Conservation (phyloP, 805 yeast genomes). For the Candida insectalens region DNA sequence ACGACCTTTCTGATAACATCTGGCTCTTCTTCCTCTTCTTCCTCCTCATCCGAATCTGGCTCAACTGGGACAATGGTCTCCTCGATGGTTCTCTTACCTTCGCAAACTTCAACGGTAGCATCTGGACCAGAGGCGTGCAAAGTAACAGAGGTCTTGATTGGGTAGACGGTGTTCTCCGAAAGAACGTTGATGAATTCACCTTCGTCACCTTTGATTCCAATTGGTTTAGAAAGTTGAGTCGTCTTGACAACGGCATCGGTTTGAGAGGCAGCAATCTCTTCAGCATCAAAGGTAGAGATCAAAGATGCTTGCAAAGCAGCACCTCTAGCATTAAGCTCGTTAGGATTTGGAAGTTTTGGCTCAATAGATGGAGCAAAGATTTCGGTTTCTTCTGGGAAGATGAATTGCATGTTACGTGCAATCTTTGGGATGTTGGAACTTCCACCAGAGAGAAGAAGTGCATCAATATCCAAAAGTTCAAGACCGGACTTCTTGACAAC, state of each 20-base stretch:
- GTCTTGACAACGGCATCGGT: slow-evolving; percentile 83
- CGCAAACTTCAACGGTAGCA: slow-evolving; percentile 64
- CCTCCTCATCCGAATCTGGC: slow-evolving; percentile 43
- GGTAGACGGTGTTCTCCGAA: slow-evolving; percentile 80
- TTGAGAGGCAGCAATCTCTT: slow-evolving; percentile 69
- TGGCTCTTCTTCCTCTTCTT: slow-evolving; percentile 76
- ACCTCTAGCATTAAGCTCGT: slow-evolving; percentile 86
- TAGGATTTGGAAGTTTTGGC: slow-evolving; percentile 74
- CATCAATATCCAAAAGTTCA: slow-evolving; percentile 80
- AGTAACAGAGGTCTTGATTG: slow-evolving; percentile 68
- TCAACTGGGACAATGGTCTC: slow-evolving; percentile 72
- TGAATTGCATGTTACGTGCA: slow-evolving; percentile 56
- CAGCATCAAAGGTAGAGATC: slow-evolving; percentile 72
- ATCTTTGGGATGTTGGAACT: slow-evolving; percentile 87
- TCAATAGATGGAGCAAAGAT: slow-evolving; percentile 72
- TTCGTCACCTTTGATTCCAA: slow-evolving; percentile 71
- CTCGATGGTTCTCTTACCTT: slow-evolving; percentile 76
- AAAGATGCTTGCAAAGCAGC: slow-evolving; percentile 94
- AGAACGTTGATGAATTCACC: slow-evolving; percentile 66
- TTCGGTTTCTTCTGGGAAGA: slow-evolving; percentile 75
- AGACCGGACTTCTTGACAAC: slow-evolving; percentile 75
- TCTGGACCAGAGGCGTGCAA: slow-evolving; percentile 55
- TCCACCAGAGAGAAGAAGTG: slow-evolving; percentile 90
- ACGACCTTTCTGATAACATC: slow-evolving; percentile 72
- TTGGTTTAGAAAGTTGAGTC: slow-evolving; percentile 73